A percentile compares a stretch with the other conserved stretches of the same genome.
These are phyloP conservation scores for Saxophila tyrrhenica DNA, from an alignment of 495 filamentous ascomycete genomes.

Conservation along the genomic window DNA sequence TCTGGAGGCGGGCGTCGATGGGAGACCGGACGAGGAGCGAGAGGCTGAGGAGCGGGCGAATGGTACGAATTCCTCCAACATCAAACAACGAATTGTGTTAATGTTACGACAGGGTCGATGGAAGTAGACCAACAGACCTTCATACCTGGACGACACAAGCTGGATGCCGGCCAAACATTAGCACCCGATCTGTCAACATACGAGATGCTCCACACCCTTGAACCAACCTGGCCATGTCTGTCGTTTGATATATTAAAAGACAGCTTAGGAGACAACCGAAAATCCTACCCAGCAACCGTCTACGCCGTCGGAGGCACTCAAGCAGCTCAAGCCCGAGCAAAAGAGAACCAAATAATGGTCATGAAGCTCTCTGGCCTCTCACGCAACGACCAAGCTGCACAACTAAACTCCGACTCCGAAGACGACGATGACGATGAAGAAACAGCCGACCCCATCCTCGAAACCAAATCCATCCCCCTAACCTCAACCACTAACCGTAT, in stretches of 20 bases:
- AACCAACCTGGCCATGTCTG: conserved; percentile 88
- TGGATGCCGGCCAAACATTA: conserved; percentile 79
- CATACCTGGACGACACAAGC: conserved; percentile 79
- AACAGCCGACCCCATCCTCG: conserved; percentile 80
- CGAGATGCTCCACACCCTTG: conserved; percentile 88
- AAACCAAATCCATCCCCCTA: conserved; percentile 77
- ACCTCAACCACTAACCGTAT: conserved; percentile 85
- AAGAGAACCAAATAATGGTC: conserved; percentile 86
- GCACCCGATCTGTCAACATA: conserved; percentile 85
- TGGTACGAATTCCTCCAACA: conserved; percentile 28
- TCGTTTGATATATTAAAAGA: conserved; percentile 90
- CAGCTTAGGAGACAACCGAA: conserved; percentile 77
- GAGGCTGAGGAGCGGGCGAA: conserved; percentile 70
- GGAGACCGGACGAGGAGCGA: conserved; percentile 80
- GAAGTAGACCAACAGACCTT: conserved; percentile 86
- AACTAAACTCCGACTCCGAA: conserved; percentile 57
- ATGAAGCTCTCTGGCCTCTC: conserved; percentile 89
- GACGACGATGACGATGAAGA: conserved; percentile 65
- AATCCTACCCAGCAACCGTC: conserved; percentile 80
- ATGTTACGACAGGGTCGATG: conserved; percentile 53
- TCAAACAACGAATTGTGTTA: conserved; percentile 11
- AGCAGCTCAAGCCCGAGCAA: conserved; percentile 58
- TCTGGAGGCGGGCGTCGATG: conserved; percentile 86
- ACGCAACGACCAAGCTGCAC: conserved; percentile 62
- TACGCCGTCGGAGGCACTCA: conserved; percentile 93